Base-by-base conservation (phyloP, 2,329 filamentous ascomycete species). In the Hypocreales sp. region DNA sequence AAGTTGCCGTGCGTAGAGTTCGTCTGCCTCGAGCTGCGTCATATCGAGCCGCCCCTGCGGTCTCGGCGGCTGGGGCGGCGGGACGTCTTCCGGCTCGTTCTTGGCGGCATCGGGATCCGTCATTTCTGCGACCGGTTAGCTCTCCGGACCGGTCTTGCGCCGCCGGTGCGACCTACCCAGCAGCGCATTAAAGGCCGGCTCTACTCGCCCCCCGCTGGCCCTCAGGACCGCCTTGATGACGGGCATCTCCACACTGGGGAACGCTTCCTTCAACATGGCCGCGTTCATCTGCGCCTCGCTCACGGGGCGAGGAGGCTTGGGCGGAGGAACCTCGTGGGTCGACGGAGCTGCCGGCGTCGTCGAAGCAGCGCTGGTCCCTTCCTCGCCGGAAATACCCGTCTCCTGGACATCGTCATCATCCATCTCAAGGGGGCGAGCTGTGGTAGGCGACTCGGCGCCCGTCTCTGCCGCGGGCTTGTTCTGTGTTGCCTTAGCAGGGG, bases 111-210 rank as follows among this genome's bases (percentile, higher is more conserved):
- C 76, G 6, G 80, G 80, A 45, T 84, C 80, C 35, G 78, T 82
- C 78, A 83, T 82, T 42, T 76, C 76, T 79, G 18, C 19, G 13
- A 20, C 1, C n/a, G 4, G 15, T 15, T 7, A 21, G 26, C 15
- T 20, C 18, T 20, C n/a, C n/a, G n/a, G n/a, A n/a, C n/a, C n/a
- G n/a, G n/a, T n/a, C n/a, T 10, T 20, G 18, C 18, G 17, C 15
- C 19, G 2, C 10, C 11, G 6, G 30, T n/a, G 9, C 8, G 8
- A 14, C 44, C 35, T 62, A 82, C 81, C 80, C 24, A 98, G 65
- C 23, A 98, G 66, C 20, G 90, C 90, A 56, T 94, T 90, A 58
- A 98, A 98, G 10, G 90, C 87, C 18, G 83, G 80, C 52, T 98
- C 90, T 25, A 95, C 75, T 44, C 78, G 73, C 33, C 86, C 87